These are phyloP conservation scores for Sonneratia alba DNA, from an alignment of 345 rosid genomes.

Conservation along the genomic window DNA sequence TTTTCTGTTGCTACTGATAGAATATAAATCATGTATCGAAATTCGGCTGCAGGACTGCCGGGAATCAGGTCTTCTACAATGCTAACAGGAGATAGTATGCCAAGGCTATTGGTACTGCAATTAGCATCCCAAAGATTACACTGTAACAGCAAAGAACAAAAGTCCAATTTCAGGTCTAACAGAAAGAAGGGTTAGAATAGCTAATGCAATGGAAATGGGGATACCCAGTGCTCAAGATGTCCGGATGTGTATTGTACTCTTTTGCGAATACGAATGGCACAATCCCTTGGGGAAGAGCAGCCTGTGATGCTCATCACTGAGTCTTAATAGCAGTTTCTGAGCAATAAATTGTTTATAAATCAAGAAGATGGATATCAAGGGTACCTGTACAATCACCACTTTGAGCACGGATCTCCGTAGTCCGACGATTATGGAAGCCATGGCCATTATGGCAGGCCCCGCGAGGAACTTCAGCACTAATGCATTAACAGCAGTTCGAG, in stretches of 20 bases:
- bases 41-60: neutral
- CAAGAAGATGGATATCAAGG: neutral
- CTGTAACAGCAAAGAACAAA: constrained; percentile 24
- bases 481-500: constrained; percentile 38
- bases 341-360: neutral
- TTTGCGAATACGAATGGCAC: constrained; percentile 89
- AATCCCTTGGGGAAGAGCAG: constrained; percentile 85
- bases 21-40: neutral
- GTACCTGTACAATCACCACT: constrained; percentile 68
- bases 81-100: constrained; percentile 63
- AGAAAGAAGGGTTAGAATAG: neutral
- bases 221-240: constrained; percentile 71
- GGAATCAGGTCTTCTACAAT: constrained; percentile 23
- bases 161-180: neutral
- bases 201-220: neutral
- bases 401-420: constrained; percentile 36
- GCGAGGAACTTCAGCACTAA: constrained; percentile 49
- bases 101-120: constrained; percentile 68
- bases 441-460: constrained; percentile 73
- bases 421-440: constrained; percentile 39
- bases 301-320: constrained; percentile 30
- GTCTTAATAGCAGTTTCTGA: neutral
- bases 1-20: neutral
- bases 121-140: constrained; percentile 70
- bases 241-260: constrained; percentile 76